Evolutionary conservation across 169 alveolate species (phyloP).

Genomic region (Plasmodium yoelii): DNA sequence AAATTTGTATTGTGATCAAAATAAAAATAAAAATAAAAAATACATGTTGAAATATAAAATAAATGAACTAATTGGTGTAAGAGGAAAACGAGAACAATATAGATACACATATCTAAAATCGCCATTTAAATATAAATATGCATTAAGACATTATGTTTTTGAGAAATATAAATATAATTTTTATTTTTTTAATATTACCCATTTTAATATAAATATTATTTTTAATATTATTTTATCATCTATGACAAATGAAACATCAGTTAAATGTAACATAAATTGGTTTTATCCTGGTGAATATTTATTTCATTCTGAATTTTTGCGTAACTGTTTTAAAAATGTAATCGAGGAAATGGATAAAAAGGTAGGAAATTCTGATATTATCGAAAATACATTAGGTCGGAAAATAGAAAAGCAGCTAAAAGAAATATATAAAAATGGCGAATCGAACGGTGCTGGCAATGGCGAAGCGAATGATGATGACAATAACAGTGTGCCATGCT

Average conservation of each 20-base stretch:
- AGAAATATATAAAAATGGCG: slow-evolving; percentile 2
- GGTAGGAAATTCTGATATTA: background rate
- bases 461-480: background rate
- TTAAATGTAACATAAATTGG: slow-evolving; percentile 61
- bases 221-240: slow-evolving; percentile 70
- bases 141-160: slow-evolving; percentile 85
- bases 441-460: background rate
- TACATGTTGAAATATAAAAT: slow-evolving; percentile 40
- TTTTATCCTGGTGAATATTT: slow-evolving; percentile 48
- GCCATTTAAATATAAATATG: slow-evolving; percentile 84
- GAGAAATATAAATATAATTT: slow-evolving; percentile 83
- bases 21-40: background rate
- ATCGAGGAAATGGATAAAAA: background rate
- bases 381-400: background rate
- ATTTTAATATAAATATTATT: slow-evolving; percentile 72
- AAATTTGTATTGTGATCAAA: background rate
- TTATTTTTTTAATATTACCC: slow-evolving; percentile 72
- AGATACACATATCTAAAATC: slow-evolving; percentile 85
- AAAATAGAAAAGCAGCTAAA: background rate
- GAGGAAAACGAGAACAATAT: slow-evolving; percentile 82
- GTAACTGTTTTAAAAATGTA: slow-evolving; percentile 16
- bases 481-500: background rate
- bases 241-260: slow-evolving; percentile 66
- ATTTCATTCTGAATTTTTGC: slow-evolving; percentile 35
- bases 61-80: slow-evolving; percentile 29